A percentile compares a stretch with the other conserved stretches of the same genome.
phyloP scores from a whole-genome alignment of 1,139 yeast genomes.

The Kodamaea derodonti region DNA sequence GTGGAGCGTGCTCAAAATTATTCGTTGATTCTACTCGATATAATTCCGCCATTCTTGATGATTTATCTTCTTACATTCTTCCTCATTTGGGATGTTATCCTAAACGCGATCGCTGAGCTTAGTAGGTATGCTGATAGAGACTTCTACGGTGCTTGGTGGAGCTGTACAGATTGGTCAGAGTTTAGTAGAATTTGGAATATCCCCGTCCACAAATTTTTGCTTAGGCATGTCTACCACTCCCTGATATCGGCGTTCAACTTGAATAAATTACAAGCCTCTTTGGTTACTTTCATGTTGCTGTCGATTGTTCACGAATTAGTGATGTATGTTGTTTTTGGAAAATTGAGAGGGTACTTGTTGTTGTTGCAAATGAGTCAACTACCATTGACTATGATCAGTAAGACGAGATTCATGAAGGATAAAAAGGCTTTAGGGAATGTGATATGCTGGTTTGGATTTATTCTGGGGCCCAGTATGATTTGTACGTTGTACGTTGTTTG shows the following conservation, averaged over 20 bases:
- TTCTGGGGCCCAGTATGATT: conserved; percentile 85
- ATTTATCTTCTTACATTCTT: conserved; percentile 79
- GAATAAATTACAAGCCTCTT: conserved; percentile 63
- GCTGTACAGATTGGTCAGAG: conserved; percentile 89
- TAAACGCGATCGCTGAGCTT: conserved; percentile 85
- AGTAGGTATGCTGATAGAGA: conserved; percentile 84
- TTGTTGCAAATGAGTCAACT: conserved; percentile 80
- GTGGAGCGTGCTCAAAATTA: conserved; percentile 47
- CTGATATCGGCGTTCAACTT: conserved; percentile 74
- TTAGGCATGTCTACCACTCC: conserved; percentile 92
- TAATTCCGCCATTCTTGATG: conserved; percentile 73
- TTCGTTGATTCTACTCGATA: conserved; percentile 63
- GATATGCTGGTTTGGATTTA: conserved; percentile 89
- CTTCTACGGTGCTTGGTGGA: conserved; percentile 98
- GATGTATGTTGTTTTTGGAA: conserved; percentile 83
- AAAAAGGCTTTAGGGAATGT: conserved; percentile 69
- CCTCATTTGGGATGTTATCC: conserved; percentile 90
- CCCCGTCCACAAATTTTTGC: conserved; percentile 87
- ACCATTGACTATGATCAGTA: conserved; percentile 56
- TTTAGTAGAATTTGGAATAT: conserved; percentile 93
- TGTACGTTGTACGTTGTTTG: conserved; percentile 66
- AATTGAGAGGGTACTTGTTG: conserved; percentile 75
- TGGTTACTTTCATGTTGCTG: conserved; percentile 78
- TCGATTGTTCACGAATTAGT: conserved; percentile 85
- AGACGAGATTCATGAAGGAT: conserved; percentile 48